Conservation (phyloP, 495 filamentous ascomycete species). For the Friedmanniomyces simplex region DNA sequence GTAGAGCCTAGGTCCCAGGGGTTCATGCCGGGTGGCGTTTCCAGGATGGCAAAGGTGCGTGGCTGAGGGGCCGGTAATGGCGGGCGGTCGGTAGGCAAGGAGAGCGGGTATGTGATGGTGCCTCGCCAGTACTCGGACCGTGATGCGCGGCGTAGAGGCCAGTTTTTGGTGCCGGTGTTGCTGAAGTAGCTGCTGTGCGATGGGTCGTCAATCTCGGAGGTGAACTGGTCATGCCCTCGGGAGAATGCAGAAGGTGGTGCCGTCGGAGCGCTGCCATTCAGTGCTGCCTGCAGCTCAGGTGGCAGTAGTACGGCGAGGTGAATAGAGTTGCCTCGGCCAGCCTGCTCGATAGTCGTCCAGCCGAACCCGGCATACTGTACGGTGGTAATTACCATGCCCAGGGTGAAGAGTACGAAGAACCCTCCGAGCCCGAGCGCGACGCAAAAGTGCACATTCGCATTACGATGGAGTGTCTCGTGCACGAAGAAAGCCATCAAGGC, state of each 20-base stretch:
- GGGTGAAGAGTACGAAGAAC: conserved; percentile 48
- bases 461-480: not conserved
- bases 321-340: conserved; percentile 54
- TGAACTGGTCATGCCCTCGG: not conserved
- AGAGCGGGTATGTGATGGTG: conserved; percentile 17
- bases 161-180: not conserved
- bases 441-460: conserved; percentile 40
- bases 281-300: conserved; percentile 12
- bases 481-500: conserved; percentile 49
- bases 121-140: conserved; percentile 15
- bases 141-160: conserved; percentile 4
- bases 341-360: conserved; percentile 70
- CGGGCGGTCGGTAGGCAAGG: conserved; percentile 3
- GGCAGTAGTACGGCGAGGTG: conserved; percentile 59
- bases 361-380: conserved; percentile 59
- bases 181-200: conserved; percentile 18
- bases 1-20: conserved; percentile 22
- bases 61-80: conserved; percentile 10
- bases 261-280: not conserved
- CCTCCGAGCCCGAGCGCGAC: conserved; percentile 39
- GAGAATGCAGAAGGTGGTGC: not conserved
- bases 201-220: conserved; percentile 21
- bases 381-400: conserved; percentile 61
- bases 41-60: conserved; percentile 24
- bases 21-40: conserved; percentile 22